A percentile compares a stretch with the other conserved stretches of the same genome.
These are phyloP conservation scores for Taiozyma sp. DNA, from an alignment of 1,139 yeast species.

Conservation along the genomic window DNA sequence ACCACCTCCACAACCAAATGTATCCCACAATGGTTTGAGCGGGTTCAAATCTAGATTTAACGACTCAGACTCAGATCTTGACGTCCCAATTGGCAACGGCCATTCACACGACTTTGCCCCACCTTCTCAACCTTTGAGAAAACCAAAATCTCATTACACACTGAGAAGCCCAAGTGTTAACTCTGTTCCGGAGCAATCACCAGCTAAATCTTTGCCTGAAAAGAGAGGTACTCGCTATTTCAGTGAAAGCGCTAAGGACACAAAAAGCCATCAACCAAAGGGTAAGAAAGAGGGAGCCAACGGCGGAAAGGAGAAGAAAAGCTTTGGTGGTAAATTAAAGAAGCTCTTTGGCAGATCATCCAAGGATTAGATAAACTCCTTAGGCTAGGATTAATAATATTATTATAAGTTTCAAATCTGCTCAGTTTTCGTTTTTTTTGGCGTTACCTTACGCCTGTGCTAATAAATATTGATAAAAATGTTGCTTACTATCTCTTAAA, in stretches of 20 bases:
- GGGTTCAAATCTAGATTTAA: constrained; percentile 42
- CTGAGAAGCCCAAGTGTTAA: constrained; percentile 23
- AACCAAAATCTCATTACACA: constrained; percentile 18
- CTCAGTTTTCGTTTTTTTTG: no score
- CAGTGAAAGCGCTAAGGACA: constrained; percentile 18
- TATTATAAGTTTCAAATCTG: no score
- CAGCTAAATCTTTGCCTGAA: constrained; percentile 19
- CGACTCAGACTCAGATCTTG: constrained; percentile 57
- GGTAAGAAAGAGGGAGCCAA: constrained; percentile 9
- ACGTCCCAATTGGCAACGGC: constrained; percentile 15
- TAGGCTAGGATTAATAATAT: neutral
- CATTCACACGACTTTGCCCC: constrained; percentile 9
- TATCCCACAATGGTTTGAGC: constrained; percentile 1
- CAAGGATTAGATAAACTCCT: neutral
- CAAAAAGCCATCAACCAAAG: constrained; percentile 6
- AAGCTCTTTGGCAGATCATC: constrained; percentile 50
- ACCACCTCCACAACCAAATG: constrained; percentile 1
- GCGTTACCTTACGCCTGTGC: no score
- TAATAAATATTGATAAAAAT: no score
- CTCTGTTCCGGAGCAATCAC: constrained; percentile 15
- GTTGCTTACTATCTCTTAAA: no score
- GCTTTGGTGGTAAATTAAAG: constrained; percentile 50
- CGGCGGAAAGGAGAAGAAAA: constrained; percentile 34
- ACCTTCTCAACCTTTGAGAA: constrained; percentile 18
- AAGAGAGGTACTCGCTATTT: constrained; percentile 21